Conservation (phyloP, 371 early-diverging fungal genomes). For the Basidiobolus meristosporus region DNA sequence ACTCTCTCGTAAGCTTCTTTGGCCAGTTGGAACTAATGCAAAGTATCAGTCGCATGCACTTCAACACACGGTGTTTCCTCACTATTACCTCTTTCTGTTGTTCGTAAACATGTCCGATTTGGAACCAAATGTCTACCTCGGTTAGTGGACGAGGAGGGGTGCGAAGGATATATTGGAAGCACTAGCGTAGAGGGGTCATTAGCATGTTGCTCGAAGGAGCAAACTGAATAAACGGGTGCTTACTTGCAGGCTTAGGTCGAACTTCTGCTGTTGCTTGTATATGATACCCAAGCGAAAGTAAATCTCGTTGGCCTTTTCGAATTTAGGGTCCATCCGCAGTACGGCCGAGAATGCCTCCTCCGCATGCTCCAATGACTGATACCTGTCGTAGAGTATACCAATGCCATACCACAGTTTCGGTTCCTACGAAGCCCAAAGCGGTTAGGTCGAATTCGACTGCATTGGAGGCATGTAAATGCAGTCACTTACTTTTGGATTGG, state of each 20-base stretch:
- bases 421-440: constrained; percentile 28
- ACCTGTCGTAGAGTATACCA: constrained; percentile 92
- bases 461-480: no score
- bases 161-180: constrained; percentile 78
- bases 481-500: constrained; percentile 70
- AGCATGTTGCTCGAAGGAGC: neutral
- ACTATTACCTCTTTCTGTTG: constrained; percentile 69
- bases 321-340: constrained; percentile 69
- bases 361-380: constrained; percentile 88
- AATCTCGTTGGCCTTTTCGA: constrained; percentile 91
- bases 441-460: no score
- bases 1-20: constrained; percentile 88
- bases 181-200: constrained; percentile 19
- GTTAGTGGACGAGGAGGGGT: constrained; percentile 87
- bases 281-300: constrained; percentile 94
- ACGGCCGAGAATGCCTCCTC: constrained; percentile 92
- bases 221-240: neutral
- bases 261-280: constrained; percentile 89
- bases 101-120: constrained; percentile 93
- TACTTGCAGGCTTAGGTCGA: constrained; percentile 64
- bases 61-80: neutral
- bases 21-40: constrained; percentile 50
- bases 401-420: constrained; percentile 99
- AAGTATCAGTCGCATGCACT: neutral
- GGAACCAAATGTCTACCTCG: constrained; percentile 91